These are phyloP conservation scores for Lumnitzera racemosa DNA, from an alignment of 345 rosid species.

Conservation along the genomic window DNA sequence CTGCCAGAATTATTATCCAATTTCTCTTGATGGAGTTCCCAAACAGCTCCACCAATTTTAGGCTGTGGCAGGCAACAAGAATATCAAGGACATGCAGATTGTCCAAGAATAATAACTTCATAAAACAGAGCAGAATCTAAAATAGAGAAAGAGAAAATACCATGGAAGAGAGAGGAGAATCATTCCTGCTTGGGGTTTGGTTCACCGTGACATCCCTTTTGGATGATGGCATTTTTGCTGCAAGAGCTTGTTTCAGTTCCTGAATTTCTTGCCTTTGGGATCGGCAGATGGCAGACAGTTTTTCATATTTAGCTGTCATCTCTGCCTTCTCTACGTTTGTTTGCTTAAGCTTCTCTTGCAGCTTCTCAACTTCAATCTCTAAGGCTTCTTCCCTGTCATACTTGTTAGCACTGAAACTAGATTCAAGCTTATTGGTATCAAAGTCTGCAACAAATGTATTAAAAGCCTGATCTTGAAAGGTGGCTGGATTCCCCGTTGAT, in stretches of 20 bases:
- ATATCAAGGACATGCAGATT: not conserved
- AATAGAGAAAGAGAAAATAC: slow-evolving; percentile 3
- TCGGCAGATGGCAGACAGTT: slow-evolving; percentile 90
- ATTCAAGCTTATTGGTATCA: slow-evolving; percentile 55
- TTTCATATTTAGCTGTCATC: slow-evolving; percentile 72
- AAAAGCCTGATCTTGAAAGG: slow-evolving; percentile 54
- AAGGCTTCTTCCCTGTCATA: slow-evolving; percentile 44
- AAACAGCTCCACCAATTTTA: not conserved
- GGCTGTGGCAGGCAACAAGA: slow-evolving; percentile 13
- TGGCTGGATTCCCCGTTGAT: slow-evolving; percentile 22
- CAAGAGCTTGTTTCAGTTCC: slow-evolving; percentile 84
- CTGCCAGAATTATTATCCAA: slow-evolving; percentile 38
- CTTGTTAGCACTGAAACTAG: slow-evolving; percentile 22
- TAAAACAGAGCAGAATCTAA: not conserved
- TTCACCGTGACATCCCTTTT: slow-evolving; percentile 33
- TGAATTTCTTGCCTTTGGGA: slow-evolving; percentile 94
- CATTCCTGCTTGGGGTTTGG: slow-evolving; percentile 37
- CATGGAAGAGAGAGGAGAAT: slow-evolving; percentile 30
- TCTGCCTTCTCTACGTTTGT: slow-evolving; percentile 68
- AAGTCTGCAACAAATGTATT: slow-evolving; percentile 81
- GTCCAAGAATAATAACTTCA: not conserved
- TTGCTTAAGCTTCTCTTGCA: slow-evolving; percentile 70
- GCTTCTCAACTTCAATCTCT: slow-evolving; percentile 62
- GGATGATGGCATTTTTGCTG: slow-evolving; percentile 54
- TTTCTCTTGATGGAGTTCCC: slow-evolving; percentile 30